Conservation (phyloP, 2,329 filamentous ascomycete species). For the Exserohilum rostratum region DNA sequence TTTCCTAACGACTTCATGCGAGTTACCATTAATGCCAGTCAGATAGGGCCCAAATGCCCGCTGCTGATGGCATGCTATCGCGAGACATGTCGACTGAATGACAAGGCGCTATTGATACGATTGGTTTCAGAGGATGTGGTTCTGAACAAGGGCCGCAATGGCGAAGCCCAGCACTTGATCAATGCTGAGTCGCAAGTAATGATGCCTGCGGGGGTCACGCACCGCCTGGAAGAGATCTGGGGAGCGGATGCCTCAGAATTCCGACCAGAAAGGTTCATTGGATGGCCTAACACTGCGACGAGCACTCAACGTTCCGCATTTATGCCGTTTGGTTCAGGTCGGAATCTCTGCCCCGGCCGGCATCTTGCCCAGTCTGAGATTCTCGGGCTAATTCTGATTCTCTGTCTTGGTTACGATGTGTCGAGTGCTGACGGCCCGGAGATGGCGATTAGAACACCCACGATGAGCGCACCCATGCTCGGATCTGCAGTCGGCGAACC, state of each 20-base stretch:
- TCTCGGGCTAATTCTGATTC: not conserved
- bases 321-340: not conserved
- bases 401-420: not conserved
- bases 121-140: not conserved
- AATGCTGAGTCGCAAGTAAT: not conserved
- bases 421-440: not conserved
- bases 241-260: not conserved
- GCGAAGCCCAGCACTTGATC: not conserved
- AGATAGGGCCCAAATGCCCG: not conserved
- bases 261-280: not conserved
- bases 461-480: not conserved
- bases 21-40: not conserved
- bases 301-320: not conserved
- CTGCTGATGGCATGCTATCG: not conserved
- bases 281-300: not conserved
- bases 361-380: not conserved
- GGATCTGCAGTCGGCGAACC: not conserved
- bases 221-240: not conserved
- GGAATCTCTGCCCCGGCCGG: not conserved
- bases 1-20: not conserved
- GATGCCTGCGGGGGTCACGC: not conserved
- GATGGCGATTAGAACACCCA: not conserved
- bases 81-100: constrained; percentile 1
- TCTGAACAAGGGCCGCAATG: not conserved
- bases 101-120: not conserved